Evolutionary conservation across 73 alveolate genomes (phyloP), one percentile per base, ranked within the genome.

Genomic region (Paramecium tetraurelia): DNA sequence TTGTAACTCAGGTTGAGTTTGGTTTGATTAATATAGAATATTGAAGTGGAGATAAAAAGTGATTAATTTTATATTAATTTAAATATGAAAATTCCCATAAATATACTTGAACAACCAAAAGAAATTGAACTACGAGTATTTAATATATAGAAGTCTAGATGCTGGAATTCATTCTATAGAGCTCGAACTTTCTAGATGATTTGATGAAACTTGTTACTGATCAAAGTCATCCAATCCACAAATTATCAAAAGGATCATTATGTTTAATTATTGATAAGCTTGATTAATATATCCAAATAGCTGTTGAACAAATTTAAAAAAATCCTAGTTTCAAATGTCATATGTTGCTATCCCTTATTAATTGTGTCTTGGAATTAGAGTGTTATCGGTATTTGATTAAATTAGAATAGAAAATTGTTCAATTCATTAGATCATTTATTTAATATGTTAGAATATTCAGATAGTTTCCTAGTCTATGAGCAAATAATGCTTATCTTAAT

Each of bases 11-110:
- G 31, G 2, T 27, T 27, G 31, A 27, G 48, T 7, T 5, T 40
- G n/a, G 10, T 7, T 40, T 40, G n/a, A 40, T 40, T 40, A 70
- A 70, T 7, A 31, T 12, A 70, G 36, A 70, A 24, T 29, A 20
- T 70, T 70, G 86, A 70, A 70, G 57, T 70, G 14, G 33, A 24
- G 27, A 38, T 70, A 27, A 70, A 70, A 35, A 70, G 20, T 70
- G 12, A 24, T 70, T 70, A 38, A 70, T 18, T 29, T 70, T 70
- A 70, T 36, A 72, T 72, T 36, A 72, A 36, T 72, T 70, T 72
- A 72, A 72, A 72, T 72, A 72, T 72, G 86, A 72, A 72, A 72
- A 72, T 72, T 29, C 86, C 86, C 21, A 10, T 38, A 21, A 20
- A 36, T 11, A 53, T 18, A 53, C 31, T 53, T 53, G 63, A 72